Evolutionary conservation across 1,284 basidiomycete species (phyloP), one percentile per base, ranked within the genome.

Genomic region (Cyathus olla): DNA sequence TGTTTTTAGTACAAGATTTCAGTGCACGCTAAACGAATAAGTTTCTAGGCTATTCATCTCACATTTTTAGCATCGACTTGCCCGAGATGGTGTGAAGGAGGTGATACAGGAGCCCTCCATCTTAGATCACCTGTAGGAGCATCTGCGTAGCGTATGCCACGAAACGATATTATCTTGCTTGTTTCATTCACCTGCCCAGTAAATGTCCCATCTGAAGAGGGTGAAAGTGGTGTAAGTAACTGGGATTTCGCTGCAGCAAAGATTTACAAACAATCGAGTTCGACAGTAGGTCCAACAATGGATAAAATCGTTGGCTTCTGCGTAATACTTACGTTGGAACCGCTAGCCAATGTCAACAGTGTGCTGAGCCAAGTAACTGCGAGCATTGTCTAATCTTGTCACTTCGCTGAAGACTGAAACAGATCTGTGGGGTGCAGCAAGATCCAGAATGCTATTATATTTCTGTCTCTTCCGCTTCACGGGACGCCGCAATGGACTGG

Each of bases 91-190:
- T 31, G 72, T 15, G 71, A 75, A 10, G 80, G 80, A 48, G 80
- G 80, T 3, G 70, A 73, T 10, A 81, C 73, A 24, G 81, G 79
- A 3, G 79, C 75, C 49, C 72, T 65, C 78, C 78, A 83, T 53
- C 81, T 72, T 39, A 80, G 67, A 19, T 76, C 60, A 8, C 79
- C 79, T 31, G 72, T 46, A 19, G 81, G 81, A 8, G 80, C 64
- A 57, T 82, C 79, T 21, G 81, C 80, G 63, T 73, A 83, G 29
- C 75, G 76, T 24, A 83, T 66, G 4, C 81, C 81, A 5, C 57
- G 67, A 62, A 76, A 82, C 8, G 70, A 77, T 3, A 70, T 76
- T 19, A 80, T 73, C 1, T 72, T 72, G 29, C 66, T 74, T 3
- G 68, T 66, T 11, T 60, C 56, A 54, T 80, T 70, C 27, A 63